Evolutionary conservation across 1,139 yeast species (phyloP).

Genomic region (Suzukiozyma palmioleophila): DNA sequence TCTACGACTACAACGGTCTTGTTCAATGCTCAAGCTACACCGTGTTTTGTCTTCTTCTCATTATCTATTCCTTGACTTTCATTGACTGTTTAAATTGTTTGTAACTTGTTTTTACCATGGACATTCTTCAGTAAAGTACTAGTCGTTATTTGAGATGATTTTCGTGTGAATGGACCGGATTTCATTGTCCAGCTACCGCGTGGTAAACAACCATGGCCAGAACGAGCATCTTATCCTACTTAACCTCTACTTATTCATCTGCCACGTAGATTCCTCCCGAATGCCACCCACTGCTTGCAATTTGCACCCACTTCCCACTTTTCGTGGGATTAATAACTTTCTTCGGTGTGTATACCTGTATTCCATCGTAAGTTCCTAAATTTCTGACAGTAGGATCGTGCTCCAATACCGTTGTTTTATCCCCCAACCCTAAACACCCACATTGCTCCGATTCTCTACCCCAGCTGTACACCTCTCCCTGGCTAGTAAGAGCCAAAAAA

Average conservation of each 20-base stretch:
- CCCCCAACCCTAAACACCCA: slow-evolving; percentile 72
- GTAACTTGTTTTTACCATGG: too few species aligned
- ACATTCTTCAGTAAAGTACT: too few species aligned
- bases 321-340: slow-evolving; percentile 24
- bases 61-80: too few species aligned
- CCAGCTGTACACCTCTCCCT: slow-evolving; percentile 66
- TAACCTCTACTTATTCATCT: not conserved
- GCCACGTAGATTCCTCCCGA: slow-evolving; percentile 50
- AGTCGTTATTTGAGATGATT: too few species aligned
- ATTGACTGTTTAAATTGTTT: too few species aligned
- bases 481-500: slow-evolving; percentile 53
- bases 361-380: slow-evolving; percentile 28
- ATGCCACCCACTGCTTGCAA: slow-evolving; percentile 82
- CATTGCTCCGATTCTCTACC: slow-evolving; percentile 60
- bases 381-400: slow-evolving; percentile 17
- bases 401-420: slow-evolving; percentile 22
- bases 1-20: too few species aligned
- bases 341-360: slow-evolving; percentile 42
- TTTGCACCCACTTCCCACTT: slow-evolving; percentile 43
- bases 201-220: too few species aligned
- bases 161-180: too few species aligned
- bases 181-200: too few species aligned
- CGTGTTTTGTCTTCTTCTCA: too few species aligned
- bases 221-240: too few species aligned
- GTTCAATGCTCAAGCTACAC: too few species aligned